A percentile compares a stretch with the other conserved stretches of the same genome.
phyloP scores from a whole-genome alignment of 495 filamentous ascomycete species.

The Acidiella bohemica region DNA sequence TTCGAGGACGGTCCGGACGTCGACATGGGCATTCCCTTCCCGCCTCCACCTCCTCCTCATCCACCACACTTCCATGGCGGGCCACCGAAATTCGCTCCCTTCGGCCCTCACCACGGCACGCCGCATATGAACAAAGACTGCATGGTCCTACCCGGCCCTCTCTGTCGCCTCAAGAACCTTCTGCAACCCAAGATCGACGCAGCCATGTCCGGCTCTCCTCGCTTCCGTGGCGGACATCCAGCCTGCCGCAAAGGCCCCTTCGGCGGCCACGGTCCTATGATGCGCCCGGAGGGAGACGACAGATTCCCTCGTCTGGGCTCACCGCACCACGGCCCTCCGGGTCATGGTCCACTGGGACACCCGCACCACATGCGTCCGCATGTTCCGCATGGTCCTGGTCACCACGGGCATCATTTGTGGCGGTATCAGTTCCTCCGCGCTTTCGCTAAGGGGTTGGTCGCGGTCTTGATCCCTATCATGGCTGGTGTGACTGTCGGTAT shows the following conservation, averaged over 20 bases:
- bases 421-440: constrained; percentile 1
- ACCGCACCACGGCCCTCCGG: no score
- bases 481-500: constrained; percentile 15
- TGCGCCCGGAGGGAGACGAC: neutral
- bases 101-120: neutral
- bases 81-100: neutral
- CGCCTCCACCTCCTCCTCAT: neutral
- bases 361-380: constrained; percentile 11
- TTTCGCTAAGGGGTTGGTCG: constrained; percentile 9
- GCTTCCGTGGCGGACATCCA: no score
- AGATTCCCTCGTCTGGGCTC: no score
- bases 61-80: neutral
- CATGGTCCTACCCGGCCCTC: constrained; percentile 8
- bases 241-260: neutral
- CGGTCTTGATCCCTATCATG: constrained; percentile 14
- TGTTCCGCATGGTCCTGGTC: neutral
- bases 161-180: constrained; percentile 6
- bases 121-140: constrained; percentile 4
- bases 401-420: neutral
- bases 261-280: neutral
- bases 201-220: constrained; percentile 1
- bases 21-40: neutral
- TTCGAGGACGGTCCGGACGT: neutral
- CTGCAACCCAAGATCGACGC: constrained; percentile 7
- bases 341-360: neutral